Conservation (phyloP, 1,284 basidiomycete species). For the Megacollybia platyphylla region DNA sequence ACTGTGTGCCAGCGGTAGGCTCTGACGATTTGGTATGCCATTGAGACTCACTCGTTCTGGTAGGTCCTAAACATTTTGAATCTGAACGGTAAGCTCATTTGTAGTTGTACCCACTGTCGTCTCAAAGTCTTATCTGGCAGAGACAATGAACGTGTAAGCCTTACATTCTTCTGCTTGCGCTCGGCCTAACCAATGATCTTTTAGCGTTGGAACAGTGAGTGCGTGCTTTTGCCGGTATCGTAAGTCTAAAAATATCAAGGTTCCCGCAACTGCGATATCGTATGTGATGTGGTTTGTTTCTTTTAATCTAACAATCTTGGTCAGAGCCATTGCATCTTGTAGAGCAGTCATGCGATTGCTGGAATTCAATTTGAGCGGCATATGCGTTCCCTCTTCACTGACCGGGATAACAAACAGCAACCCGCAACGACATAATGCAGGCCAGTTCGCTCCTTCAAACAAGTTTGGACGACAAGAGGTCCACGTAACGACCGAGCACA, state of each 20-base stretch:
- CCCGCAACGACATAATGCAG: constrained; percentile 15
- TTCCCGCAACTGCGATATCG: constrained; percentile 56
- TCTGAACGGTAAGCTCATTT: constrained; percentile 37
- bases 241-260: constrained; percentile 17
- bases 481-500: constrained; percentile 45
- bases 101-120: constrained; percentile 1
- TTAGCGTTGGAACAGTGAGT: constrained; percentile 22
- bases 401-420: constrained; percentile 22
- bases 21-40: constrained; percentile 1
- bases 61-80: constrained; percentile 43
- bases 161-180: background rate
- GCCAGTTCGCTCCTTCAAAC: constrained; percentile 13
- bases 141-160: constrained; percentile 55
- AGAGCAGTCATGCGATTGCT: constrained; percentile 52
- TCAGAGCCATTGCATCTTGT: constrained; percentile 49
- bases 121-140: constrained; percentile 15
- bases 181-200: constrained; percentile 3
- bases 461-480: constrained; percentile 34
- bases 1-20: constrained; percentile 53
- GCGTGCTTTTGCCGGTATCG: background rate
- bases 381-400: constrained; percentile 31
- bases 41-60: background rate
- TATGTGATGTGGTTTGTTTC: constrained; percentile 16
- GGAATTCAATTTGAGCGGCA: constrained; percentile 32
- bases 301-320: background rate